These are phyloP conservation scores for Pythium guiyangense DNA, from an alignment of 352 stramenopile genomes.

Conservation along the genomic window DNA sequence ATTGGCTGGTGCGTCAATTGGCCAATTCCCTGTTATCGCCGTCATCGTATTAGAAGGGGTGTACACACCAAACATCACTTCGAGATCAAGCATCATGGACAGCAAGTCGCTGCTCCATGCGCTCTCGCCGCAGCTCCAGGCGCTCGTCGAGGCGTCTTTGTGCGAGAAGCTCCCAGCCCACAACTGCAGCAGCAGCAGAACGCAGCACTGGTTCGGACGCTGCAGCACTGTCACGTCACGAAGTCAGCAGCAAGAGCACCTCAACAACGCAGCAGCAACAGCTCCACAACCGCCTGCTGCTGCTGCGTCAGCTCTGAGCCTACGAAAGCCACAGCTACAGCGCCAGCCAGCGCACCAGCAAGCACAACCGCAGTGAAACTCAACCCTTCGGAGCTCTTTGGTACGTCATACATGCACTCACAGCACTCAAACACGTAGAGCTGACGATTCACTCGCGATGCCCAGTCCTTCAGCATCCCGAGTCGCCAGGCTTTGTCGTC, in stretches of 20 bases:
- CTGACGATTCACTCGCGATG: not conserved
- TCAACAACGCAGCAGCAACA: too few species aligned
- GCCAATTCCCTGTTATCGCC: too few species aligned
- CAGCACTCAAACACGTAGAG: not conserved
- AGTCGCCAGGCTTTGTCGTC: slow-evolving; percentile 51
- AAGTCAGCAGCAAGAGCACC: not conserved
- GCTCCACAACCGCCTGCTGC: too few species aligned
- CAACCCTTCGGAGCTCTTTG: slow-evolving; percentile 59
- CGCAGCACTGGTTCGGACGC: slow-evolving; percentile 7
- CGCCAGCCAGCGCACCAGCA: not conserved
- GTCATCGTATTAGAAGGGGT: too few species aligned
- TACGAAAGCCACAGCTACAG: not conserved
- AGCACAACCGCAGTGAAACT: slow-evolving; percentile 16
- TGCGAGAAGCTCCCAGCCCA: slow-evolving; percentile 26
- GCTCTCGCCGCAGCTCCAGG: slow-evolving; percentile 60
- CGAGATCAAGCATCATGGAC: slow-evolving; percentile 6
- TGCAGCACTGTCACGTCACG: slow-evolving; percentile 14
- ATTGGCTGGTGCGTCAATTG: too few species aligned
- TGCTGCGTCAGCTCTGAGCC: too few species aligned
- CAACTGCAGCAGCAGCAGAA: not conserved
- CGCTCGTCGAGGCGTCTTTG: slow-evolving; percentile 57
- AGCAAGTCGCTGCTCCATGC: slow-evolving; percentile 35
- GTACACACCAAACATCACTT: slow-evolving; percentile 8
- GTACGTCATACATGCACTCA: slow-evolving; percentile 13
- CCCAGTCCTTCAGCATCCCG: slow-evolving; percentile 39